Conservation (phyloP, 2,329 filamentous ascomycete genomes). For the Alternaria panax region DNA sequence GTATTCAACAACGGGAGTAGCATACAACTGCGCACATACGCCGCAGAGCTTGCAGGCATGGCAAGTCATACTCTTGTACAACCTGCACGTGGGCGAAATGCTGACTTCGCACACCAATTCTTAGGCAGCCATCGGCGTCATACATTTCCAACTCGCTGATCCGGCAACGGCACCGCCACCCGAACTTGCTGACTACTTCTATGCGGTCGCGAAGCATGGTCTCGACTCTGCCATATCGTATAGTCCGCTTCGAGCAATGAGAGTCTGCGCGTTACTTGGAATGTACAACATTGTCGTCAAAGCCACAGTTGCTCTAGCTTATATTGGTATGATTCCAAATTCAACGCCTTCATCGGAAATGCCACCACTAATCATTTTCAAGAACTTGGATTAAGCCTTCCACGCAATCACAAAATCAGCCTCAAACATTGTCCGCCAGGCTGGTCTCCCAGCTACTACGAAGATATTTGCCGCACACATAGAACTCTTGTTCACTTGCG, state of each 20-base stretch:
- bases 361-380: not conserved
- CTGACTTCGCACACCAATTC: no score
- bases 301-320: conserved; percentile 25
- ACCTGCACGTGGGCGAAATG: no score
- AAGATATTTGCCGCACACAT: conserved; percentile 23
- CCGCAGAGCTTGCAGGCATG: conserved; percentile 29
- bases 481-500: conserved; percentile 23
- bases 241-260: conserved; percentile 30
- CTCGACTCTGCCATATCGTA: conserved; percentile 24
- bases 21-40: conserved; percentile 2
- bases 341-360: not conserved
- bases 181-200: conserved; percentile 27
- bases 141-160: conserved; percentile 16
- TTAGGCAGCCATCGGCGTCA: conserved; percentile 20
- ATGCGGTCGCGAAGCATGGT: conserved; percentile 23
- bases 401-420: conserved; percentile 13
- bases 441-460: conserved; percentile 2
- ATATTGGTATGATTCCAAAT: conserved; percentile 19
- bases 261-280: conserved; percentile 26
- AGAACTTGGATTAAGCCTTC: conserved; percentile 28
- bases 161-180: conserved; percentile 12
- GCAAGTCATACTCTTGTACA: no score
- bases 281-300: conserved; percentile 33
- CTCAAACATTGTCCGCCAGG: not conserved
- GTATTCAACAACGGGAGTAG: conserved; percentile 9